Evolutionary conservation across 202 grass and related monocot genomes (phyloP).

Genomic region (Digitaria exilis): DNA sequence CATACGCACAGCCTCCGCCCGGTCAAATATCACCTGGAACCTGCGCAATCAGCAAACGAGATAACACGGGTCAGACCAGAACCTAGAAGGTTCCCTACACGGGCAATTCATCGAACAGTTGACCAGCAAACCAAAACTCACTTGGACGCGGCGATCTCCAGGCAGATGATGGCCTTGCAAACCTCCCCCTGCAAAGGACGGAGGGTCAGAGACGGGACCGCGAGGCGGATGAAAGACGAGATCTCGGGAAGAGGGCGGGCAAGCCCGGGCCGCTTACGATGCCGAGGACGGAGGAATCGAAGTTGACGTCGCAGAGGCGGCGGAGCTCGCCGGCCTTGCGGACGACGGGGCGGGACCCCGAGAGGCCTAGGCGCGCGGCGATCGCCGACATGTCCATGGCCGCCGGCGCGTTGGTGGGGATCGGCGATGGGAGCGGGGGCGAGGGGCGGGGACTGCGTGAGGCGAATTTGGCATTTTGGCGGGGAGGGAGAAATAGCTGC

Average conservation of each 20-base stretch:
- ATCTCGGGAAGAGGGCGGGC: no score
- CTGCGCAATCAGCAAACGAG: constrained; percentile 15
- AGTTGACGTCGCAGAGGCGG: constrained; percentile 78
- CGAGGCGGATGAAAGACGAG: not conserved
- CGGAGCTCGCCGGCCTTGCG: constrained; percentile 89
- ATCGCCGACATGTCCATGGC: constrained; percentile 83
- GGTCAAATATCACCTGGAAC: constrained; percentile 81
- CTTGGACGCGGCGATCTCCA: constrained; percentile 91
- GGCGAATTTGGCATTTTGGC: constrained; percentile 38
- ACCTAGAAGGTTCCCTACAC: not conserved
- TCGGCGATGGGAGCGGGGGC: not conserved
- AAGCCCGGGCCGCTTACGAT: constrained; percentile 47
- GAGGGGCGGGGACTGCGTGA: not conserved
- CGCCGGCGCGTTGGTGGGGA: not conserved
- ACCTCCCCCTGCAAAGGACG: constrained; percentile 69
- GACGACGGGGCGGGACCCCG: constrained; percentile 53
- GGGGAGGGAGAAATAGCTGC: constrained; percentile 19
- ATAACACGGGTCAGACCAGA: not conserved
- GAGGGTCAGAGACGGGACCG: not conserved
- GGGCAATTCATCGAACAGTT: constrained; percentile 48
- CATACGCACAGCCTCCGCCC: constrained; percentile 69
- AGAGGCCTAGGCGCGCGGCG: constrained; percentile 67
- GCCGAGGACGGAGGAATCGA: constrained; percentile 85
- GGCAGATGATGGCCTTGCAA: constrained; percentile 91
- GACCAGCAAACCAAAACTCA: constrained; percentile 26